Base-by-base conservation (phyloP, 2,329 filamentous ascomycete genomes). In the Alternaria viburni region DNA sequence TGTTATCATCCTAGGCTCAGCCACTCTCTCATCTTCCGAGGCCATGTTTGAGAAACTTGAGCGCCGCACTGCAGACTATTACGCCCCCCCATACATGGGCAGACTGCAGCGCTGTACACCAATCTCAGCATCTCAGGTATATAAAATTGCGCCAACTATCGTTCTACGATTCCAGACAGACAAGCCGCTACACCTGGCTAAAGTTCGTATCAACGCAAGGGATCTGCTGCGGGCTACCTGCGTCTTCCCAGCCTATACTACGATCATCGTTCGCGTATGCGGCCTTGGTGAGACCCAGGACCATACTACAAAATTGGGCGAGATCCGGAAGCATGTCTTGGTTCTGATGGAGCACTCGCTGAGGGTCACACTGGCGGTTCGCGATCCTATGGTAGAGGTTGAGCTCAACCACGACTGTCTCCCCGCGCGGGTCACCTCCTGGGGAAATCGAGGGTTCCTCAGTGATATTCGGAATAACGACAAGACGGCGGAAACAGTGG, bases 1-100 rank as follows among this genome's bases (percentile, higher is more conserved):
- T n/a, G n/a, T n/a, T n/a, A n/a, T n/a, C n/a, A n/a, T n/a, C n/a
- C n/a, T n/a, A n/a, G n/a, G 32, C 32, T 41, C 32, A 41, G 0
- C 5, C 2, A 41, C 8, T 3, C 4, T 3, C 6, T 1, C 0
- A 0, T 41, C 36, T 41, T 41, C 36, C 36, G 0, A 0, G 36
- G 36, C 36, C 36, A 41, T 41, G 36, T 41, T 41, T 11, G 5
- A 6, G 0, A 2, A 3, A 0, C 36, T 41, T 41, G 36, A 41
- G 0, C 36, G 36, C 36, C 36, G n/a, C n/a, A n/a, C n/a, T n/a
- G n/a, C n/a, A n/a, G n/a, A n/a, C n/a, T n/a, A n/a, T n/a, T n/a
- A n/a, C n/a, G n/a, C n/a, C n/a, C n/a, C n/a, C n/a, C n/a, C n/a
- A n/a, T n/a, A n/a, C n/a, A n/a, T n/a, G n/a, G n/a, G n/a, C n/a